Evolutionary conservation across 352 stramenopile species (phyloP).

Genomic region (Globisporangium abappressorium): DNA sequence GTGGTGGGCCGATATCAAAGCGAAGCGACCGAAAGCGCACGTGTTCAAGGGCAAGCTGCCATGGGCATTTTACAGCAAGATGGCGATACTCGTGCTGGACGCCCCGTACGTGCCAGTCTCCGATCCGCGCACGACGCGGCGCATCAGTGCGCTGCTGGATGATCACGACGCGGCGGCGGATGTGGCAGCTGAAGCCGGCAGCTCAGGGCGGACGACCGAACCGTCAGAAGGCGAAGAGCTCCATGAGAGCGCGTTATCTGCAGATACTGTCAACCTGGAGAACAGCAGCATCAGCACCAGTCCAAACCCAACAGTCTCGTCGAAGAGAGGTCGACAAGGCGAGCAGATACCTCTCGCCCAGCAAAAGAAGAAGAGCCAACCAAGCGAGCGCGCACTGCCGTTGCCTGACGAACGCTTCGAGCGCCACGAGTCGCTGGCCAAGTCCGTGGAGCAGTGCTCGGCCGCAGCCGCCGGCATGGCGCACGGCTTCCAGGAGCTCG

Average conservation of each 20-base stretch:
- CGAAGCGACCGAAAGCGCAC: slow-evolving; percentile 40
- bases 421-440: slow-evolving; percentile 22
- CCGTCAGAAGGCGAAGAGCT: not conserved
- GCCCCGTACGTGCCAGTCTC: slow-evolving; percentile 14
- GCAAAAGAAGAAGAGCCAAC: not conserved
- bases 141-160: slow-evolving; percentile 23
- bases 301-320: not conserved
- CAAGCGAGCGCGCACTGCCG: not conserved
- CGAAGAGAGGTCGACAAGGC: not conserved
- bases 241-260: not conserved
- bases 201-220: not conserved
- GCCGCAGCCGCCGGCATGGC: slow-evolving; percentile 42
- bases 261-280: not conserved
- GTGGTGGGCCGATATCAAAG: slow-evolving; percentile 50
- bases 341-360: slow-evolving; percentile 9
- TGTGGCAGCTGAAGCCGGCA: not conserved
- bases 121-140: slow-evolving; percentile 19
- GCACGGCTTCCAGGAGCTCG: slow-evolving; percentile 41
- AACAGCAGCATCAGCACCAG: not conserved
- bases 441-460: slow-evolving; percentile 51
- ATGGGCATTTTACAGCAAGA: slow-evolving; percentile 45
- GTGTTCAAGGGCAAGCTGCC: slow-evolving; percentile 57
- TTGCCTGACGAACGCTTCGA: not conserved
- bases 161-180: slow-evolving; percentile 7
- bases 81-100: slow-evolving; percentile 44